Evolutionary conservation across 345 rosid genomes (phyloP).

Genomic region (Eucalyptus curtisii): DNA sequence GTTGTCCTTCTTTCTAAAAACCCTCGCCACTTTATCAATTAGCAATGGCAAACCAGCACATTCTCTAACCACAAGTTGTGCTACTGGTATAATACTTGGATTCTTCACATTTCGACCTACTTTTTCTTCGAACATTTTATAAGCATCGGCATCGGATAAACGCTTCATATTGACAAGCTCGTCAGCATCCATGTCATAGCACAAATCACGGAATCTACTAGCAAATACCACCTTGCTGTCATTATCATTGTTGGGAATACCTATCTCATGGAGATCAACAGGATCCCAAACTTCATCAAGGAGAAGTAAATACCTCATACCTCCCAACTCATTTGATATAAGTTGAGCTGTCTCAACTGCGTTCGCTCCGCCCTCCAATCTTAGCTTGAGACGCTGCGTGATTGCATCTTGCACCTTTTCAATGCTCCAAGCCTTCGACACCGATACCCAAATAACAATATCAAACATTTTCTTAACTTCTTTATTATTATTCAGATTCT

Average conservation of each 20-base stretch:
- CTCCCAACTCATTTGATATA: slow-evolving; percentile 9
- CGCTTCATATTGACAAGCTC: slow-evolving; percentile 1
- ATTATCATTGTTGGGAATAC: no score
- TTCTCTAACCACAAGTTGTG: no score
- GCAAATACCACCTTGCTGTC: no score
- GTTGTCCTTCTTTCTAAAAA: no score
- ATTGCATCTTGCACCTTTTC: slow-evolving; percentile 9
- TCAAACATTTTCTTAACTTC: slow-evolving; percentile 10
- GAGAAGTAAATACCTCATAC: no score
- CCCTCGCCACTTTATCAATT: no score
- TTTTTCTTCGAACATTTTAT: slow-evolving; percentile 12
- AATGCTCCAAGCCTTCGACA: neutral
- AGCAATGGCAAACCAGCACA: no score
- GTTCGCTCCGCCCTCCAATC: neutral
- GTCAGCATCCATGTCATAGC: neutral
- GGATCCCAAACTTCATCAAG: no score
- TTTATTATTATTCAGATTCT: slow-evolving; percentile 15
- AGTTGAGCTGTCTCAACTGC: neutral
- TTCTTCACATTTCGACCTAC: neutral
- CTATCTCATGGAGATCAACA: no score
- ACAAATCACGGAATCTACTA: no score
- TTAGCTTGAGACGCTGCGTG: slow-evolving; percentile 1
- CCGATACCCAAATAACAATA: slow-evolving; percentile 8
- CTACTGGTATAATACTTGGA: no score
- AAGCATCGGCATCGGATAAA: slow-evolving; percentile 1